A percentile compares a stretch with the other conserved stretches of the same genome.
phyloP scores from a whole-genome alignment of 129 eudicot species.

The Flaveria ramosissima region DNA sequence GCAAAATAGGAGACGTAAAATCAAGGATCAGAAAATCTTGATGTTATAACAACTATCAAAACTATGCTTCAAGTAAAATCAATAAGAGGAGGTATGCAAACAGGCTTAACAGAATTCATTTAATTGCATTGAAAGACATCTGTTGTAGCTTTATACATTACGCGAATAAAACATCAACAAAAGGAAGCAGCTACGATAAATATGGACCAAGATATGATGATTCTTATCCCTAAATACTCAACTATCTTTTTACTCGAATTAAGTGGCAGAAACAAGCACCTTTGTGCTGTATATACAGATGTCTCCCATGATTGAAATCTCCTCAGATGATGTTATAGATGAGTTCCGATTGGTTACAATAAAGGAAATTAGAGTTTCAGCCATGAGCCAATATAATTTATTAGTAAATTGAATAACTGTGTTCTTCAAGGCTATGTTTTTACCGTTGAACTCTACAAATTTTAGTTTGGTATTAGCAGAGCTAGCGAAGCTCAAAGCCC shows the following conservation, averaged over 20 bases:
- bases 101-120: background rate
- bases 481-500: no score
- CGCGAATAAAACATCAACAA: conserved; percentile 8
- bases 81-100: no score
- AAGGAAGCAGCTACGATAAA: background rate
- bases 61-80: no score
- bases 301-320: background rate
- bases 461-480: background rate
- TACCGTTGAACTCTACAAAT: background rate
- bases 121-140: background rate
- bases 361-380: background rate
- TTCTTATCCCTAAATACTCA: conserved; percentile 8
- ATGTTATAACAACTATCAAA: background rate
- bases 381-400: background rate
- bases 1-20: conserved; percentile 33
- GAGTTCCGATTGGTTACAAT: background rate
- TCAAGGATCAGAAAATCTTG: conserved; percentile 16
- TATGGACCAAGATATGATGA: background rate
- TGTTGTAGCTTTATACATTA: background rate
- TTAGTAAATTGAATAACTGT: background rate
- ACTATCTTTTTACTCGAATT: conserved; percentile 3
- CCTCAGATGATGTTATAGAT: background rate
- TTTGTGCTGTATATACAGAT: conserved; percentile 15
- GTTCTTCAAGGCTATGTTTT: background rate
- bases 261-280: background rate